Base-by-base conservation (phyloP, 768 basidiomycete genomes). In the Leccinum olivaceopallidum region DNA sequence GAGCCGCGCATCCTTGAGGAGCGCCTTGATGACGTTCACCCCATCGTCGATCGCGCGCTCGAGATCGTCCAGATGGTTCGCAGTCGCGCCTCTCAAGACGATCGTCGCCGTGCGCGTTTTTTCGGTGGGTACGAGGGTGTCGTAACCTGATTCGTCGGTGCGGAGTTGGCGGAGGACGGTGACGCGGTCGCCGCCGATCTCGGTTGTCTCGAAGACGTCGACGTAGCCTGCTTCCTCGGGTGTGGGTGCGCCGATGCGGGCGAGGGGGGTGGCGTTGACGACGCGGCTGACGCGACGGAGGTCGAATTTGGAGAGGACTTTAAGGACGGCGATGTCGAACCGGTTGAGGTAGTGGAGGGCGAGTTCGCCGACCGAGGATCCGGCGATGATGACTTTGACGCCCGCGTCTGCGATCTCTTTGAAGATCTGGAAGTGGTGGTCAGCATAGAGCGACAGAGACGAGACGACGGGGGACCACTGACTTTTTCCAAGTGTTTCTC, bases 281-380 rank as follows among this genome's bases (percentile, higher is more conserved):
- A 99, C 97, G 53, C 95, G 90, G 76, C 94, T 96, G 14, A 98
- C 78, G 2, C 97, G 82, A 55, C 96, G 90, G 14, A 99, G 86
- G 65, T 99, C 96, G 75, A 99, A 99, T 76, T 99, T 99, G 71
- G 94, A 97, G 60, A 96, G 84, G 30, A 98, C 93, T 75, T 97
- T 98, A 76, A 99, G 84, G 66, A 98, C 94, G 68, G 94, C 93
- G 75, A 99, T 94, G 78, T 86, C 82, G 80, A 91, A 83, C 57
- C 95, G 84, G 80, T 98, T 92, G 71, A 99, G 89, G 80, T 95
- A 99, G 78, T 99, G 97, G 60, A 97, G 80, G 2, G 95, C 94
- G 59, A 99, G 92, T 71, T 99, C 97, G 66, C 95, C 96, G 64
- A 99, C 84, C 47, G 86, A 85, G 9, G 94, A 90, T 20, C 97